phyloP scores from a whole-genome alignment of 306 rosid genomes.

The Canavalia ensiformis region DNA sequence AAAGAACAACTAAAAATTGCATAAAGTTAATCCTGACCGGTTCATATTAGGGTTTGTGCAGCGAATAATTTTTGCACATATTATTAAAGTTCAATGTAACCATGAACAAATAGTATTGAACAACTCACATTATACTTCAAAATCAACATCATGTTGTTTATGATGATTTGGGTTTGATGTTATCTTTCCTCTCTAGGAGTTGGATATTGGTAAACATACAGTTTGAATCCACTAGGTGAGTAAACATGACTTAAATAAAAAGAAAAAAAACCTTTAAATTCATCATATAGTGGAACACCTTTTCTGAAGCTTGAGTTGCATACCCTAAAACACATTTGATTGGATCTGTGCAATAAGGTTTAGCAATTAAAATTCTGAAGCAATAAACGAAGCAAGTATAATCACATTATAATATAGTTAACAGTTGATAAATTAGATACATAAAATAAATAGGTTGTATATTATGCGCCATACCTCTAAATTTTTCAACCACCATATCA shows the following conservation, averaged over 20 bases:
- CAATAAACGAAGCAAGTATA: background rate
- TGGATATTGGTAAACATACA: background rate
- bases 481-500: background rate
- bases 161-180: slow-evolving; percentile 25
- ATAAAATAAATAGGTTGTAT: too few relatives aligned
- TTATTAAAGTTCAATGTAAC: background rate
- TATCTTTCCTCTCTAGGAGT: background rate
- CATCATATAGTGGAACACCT: background rate
- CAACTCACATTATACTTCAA: background rate
- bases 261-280: background rate
- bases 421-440: too few relatives aligned
- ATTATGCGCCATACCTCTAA: too few relatives aligned
- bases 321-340: slow-evolving; percentile 13
- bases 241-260: slow-evolving; percentile 1
- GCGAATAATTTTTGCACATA: slow-evolving; percentile 18
- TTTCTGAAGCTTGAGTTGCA: slow-evolving; percentile 20
- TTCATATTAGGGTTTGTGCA: slow-evolving; percentile 18
- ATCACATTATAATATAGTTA: background rate
- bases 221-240: background rate
- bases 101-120: slow-evolving; percentile 3
- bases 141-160: slow-evolving; percentile 5
- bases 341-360: background rate
- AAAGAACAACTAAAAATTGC: background rate
- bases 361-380: slow-evolving; percentile 1
- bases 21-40: background rate